phyloP scores from a whole-genome alignment of 345 rosid species.

The Microcos paniculata region DNA sequence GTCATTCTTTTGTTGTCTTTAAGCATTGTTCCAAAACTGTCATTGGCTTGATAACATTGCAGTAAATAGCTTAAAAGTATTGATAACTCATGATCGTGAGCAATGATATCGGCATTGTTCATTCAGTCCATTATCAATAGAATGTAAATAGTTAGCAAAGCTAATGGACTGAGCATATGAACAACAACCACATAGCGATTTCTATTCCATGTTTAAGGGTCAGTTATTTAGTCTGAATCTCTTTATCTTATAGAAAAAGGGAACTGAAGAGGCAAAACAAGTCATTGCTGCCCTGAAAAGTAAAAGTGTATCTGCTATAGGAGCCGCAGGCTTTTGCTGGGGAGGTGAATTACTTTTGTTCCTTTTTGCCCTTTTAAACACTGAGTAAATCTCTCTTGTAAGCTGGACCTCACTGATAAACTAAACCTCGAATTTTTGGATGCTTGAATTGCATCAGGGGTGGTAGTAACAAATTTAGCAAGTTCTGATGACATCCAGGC shows the following conservation, averaged over 20 bases:
- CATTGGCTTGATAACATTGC: background rate
- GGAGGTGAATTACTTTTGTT: conserved; percentile 43
- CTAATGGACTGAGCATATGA: background rate
- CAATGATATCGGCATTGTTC: background rate
- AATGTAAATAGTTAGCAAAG: background rate
- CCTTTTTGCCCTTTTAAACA: background rate
- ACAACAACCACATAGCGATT: background rate
- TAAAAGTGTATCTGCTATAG: conserved; percentile 56
- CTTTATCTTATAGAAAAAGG: conserved; percentile 55
- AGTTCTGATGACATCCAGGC: conserved; percentile 58
- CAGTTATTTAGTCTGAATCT: background rate
- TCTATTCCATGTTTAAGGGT: background rate
- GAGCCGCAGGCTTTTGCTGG: conserved; percentile 75
- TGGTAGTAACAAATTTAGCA: conserved; percentile 72
- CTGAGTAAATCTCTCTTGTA: background rate
- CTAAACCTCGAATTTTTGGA: background rate
- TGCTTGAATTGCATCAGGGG: conserved; percentile 22
- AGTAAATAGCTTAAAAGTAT: background rate
- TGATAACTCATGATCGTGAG: background rate
- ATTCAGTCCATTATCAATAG: background rate
- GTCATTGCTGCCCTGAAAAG: conserved; percentile 61
- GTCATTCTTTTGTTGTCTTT: background rate
- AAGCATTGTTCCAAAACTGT: background rate
- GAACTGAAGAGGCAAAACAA: conserved; percentile 71
- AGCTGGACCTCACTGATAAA: background rate